phyloP scores from a whole-genome alignment of 768 basidiomycete genomes.

The Rhodotorula sphaerocarpa region DNA sequence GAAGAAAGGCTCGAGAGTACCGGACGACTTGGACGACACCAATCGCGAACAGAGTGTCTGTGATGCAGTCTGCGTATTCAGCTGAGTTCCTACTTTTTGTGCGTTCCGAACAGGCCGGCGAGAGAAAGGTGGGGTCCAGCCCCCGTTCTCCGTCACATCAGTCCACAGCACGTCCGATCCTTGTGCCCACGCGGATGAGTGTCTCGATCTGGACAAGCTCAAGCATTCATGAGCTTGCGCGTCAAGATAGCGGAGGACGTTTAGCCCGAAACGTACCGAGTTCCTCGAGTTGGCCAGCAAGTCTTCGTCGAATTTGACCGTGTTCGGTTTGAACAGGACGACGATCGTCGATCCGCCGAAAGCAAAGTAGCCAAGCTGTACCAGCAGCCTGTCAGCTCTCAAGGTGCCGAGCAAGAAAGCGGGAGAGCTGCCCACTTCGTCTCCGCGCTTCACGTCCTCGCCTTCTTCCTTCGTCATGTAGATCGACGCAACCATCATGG shows the following conservation, averaged over 20 bases:
- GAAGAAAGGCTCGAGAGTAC: no score
- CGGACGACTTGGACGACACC: no score
- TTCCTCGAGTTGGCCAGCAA: constrained; percentile 72
- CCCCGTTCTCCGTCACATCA: no score
- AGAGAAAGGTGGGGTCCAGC: no score
- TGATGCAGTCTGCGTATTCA: no score
- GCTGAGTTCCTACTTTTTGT: no score
- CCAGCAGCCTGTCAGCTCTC: background rate
- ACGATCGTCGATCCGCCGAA: constrained; percentile 68
- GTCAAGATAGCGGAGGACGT: background rate
- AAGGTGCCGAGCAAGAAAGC: background rate
- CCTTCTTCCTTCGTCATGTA: constrained; percentile 78
- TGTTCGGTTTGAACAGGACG: constrained; percentile 74
- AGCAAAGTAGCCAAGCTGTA: constrained; percentile 52
- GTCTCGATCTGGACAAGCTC: constrained; percentile 14
- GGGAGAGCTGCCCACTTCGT: constrained; percentile 67
- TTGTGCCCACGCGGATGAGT: constrained; percentile 24
- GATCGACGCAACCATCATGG: constrained; percentile 86
- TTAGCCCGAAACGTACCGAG: constrained; percentile 61
- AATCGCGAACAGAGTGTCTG: no score
- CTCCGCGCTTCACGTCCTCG: constrained; percentile 65
- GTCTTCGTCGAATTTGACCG: constrained; percentile 85
- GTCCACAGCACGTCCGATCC: constrained; percentile 20
- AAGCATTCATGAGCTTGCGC: background rate
- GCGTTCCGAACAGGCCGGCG: no score